Evolutionary conservation across 1,284 basidiomycete species (phyloP).

Genomic region (Coniophora puteana): DNA sequence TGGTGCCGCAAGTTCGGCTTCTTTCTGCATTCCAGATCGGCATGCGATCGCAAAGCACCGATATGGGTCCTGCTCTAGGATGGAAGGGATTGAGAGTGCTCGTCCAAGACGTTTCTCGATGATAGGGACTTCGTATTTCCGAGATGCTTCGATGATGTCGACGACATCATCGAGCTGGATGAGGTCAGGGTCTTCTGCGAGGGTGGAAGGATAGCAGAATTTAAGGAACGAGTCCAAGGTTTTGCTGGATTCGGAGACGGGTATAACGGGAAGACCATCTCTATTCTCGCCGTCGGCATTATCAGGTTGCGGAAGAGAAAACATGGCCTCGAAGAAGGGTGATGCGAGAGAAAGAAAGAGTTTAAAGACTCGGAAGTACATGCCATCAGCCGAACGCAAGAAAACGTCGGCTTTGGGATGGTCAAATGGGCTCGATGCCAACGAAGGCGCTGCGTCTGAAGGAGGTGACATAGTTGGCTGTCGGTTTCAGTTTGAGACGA

Average conservation of each 20-base stretch:
- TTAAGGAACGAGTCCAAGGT: constrained; percentile 22
- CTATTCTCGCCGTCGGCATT: constrained; percentile 1
- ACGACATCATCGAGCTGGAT: constrained; percentile 10
- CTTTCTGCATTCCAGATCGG: constrained; percentile 4
- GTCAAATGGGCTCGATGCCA: too few species aligned
- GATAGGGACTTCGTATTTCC: constrained; percentile 15
- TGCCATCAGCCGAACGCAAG: constrained; percentile 29
- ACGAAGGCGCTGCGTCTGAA: too few species aligned
- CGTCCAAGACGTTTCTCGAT: constrained; percentile 15
- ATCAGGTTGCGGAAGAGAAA: constrained; percentile 26
- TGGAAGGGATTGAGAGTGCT: constrained; percentile 11
- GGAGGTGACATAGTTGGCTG: too few species aligned
- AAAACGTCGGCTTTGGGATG: constrained; percentile 26
- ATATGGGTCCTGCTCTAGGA: constrained; percentile 14
- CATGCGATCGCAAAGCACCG: constrained; percentile 18
- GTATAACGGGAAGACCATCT: constrained; percentile 17
- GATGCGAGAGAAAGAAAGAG: constrained; percentile 31
- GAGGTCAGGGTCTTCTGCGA: constrained; percentile 18
- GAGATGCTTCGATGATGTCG: constrained; percentile 14
- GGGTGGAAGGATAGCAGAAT: constrained; percentile 25
- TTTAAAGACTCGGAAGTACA: constrained; percentile 30
- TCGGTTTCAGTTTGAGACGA: too few species aligned
- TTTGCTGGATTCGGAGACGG: constrained; percentile 20
- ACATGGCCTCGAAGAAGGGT: constrained; percentile 34
- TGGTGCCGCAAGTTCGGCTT: constrained; percentile 14